These are phyloP conservation scores for Fusarium foetens DNA, from an alignment of 2,329 filamentous ascomycete species.

Conservation along the genomic window DNA sequence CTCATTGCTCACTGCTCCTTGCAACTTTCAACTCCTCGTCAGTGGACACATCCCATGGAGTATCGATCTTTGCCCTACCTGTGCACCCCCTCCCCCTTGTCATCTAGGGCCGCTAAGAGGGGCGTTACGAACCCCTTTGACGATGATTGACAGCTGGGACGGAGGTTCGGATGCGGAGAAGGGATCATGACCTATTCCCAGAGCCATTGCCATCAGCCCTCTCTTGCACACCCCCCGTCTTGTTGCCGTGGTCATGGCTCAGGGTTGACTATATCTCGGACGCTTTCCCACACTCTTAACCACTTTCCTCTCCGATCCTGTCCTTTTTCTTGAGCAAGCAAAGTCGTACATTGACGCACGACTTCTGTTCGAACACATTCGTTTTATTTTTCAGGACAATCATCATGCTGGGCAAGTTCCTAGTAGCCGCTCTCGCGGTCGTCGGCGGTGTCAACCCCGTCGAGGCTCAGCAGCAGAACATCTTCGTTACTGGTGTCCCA, in stretches of 20 bases:
- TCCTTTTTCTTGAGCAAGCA: slow-evolving; percentile 30
- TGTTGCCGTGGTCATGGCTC: slow-evolving; percentile 26
- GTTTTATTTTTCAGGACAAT: slow-evolving; percentile 23
- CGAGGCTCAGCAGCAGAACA: slow-evolving; percentile 40
- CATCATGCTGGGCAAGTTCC: slow-evolving; percentile 37
- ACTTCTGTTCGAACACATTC: slow-evolving; percentile 31
- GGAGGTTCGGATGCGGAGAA: slow-evolving; percentile 38
- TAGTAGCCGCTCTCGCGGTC: slow-evolving; percentile 43
- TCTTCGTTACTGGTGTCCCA: slow-evolving; percentile 52
- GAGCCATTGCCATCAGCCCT: slow-evolving; percentile 5
- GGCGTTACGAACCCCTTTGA: slow-evolving; percentile 38
- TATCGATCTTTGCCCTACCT: slow-evolving; percentile 33
- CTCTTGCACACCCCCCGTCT: slow-evolving; percentile 17
- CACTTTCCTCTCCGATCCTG: slow-evolving; percentile 4
- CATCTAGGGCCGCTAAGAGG: slow-evolving; percentile 26
- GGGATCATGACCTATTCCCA: slow-evolving; percentile 21
- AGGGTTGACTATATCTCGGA: slow-evolving; percentile 28
- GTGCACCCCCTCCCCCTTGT: slow-evolving; percentile 39
- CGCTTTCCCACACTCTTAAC: slow-evolving; percentile 22
- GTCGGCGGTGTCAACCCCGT: slow-evolving; percentile 37
- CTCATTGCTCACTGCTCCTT: not conserved
- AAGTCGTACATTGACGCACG: slow-evolving; percentile 38
- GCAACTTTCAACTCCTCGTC: not conserved
- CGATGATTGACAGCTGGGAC: slow-evolving; percentile 36
- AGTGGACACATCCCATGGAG: slow-evolving; percentile 24